Evolutionary conservation across 2,329 filamentous ascomycete species (phyloP).

Genomic region (Eutypella sp.): DNA sequence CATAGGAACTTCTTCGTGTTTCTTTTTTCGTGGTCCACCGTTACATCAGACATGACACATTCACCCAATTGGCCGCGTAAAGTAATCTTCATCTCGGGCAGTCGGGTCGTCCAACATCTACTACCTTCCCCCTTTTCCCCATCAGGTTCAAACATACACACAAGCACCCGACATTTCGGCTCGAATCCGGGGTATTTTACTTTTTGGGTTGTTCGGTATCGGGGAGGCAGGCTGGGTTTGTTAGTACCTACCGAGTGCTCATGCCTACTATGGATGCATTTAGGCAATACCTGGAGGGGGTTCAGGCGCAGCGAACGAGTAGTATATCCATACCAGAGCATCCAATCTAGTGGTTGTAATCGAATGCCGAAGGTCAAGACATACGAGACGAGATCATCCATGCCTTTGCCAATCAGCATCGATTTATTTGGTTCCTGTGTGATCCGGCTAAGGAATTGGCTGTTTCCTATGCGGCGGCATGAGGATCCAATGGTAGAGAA

Average conservation of each 20-base stretch:
- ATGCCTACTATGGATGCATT: too few relatives aligned
- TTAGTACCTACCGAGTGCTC: too few relatives aligned
- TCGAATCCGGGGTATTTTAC: neutral
- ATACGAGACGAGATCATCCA: neutral
- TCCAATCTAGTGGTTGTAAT: constrained; percentile 1
- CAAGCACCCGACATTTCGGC: neutral
- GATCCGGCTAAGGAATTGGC: neutral
- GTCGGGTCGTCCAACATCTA: neutral
- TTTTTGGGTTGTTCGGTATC: neutral
- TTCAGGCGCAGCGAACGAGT: too few relatives aligned
- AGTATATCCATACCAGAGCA: neutral
- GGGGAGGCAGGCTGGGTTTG: too few relatives aligned
- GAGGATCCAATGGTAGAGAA: neutral
- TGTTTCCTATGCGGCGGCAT: neutral
- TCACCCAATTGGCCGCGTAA: neutral
- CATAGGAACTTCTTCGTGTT: too few relatives aligned
- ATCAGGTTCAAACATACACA: neutral
- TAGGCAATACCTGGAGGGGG: neutral
- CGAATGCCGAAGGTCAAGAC: neutral
- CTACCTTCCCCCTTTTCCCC: neutral
- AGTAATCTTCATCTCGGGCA: neutral
- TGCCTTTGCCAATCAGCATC: neutral
- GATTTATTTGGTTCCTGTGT: neutral
- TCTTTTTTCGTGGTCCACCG: neutral
- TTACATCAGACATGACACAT: neutral